Evolutionary conservation across 148 eudicot genomes (phyloP), one percentile per base, ranked within the genome.

Genomic region (Cornus suecica): DNA sequence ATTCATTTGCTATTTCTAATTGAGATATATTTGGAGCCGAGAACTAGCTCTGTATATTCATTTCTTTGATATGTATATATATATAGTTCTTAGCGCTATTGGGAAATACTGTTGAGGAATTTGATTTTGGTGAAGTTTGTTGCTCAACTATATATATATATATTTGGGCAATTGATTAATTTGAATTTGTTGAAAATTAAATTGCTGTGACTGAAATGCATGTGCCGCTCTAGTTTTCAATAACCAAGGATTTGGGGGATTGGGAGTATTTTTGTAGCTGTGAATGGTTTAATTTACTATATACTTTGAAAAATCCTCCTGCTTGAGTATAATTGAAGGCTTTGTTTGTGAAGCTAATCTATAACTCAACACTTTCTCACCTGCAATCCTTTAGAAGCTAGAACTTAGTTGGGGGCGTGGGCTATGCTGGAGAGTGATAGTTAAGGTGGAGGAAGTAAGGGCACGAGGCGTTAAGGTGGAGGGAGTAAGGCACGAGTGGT

Each of bases 121-220:
- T 71, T 20, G 37, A 13, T 61, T 58, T 31, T 72, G 65, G 62
- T 29, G 45, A 22, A 61, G 74, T 54, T 56, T n/a, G 42, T 71
- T 48, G 63, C 63, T 71, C 13, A 25, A 72, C 34, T 23, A 8
- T n/a, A 5, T 32, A 30, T 60, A 51, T 56, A 26, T 11, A 30
- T 20, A 16, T 22, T 58, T 22, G 62, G 75, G 62, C n/a, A 24
- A 65, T 65, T n/a, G 42, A 72, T 10, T 20, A 60, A n/a, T 60
- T 58, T 72, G 27, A 37, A 72, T 48, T 32, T 65, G 23, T 34
- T 72, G 3, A 4, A 56, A 56, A 56, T 56, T 56, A 56, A 58
- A 8, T 58, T 58, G 6, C 62, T 58, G 4, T 58, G 18, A 58
- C 9, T 20, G 62, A 58, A 58, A 58, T 58, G 62, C 62, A 58